These are phyloP conservation scores for Apiotrichum sp. DNA, from an alignment of 1,284 basidiomycete genomes.

Conservation along the genomic window DNA sequence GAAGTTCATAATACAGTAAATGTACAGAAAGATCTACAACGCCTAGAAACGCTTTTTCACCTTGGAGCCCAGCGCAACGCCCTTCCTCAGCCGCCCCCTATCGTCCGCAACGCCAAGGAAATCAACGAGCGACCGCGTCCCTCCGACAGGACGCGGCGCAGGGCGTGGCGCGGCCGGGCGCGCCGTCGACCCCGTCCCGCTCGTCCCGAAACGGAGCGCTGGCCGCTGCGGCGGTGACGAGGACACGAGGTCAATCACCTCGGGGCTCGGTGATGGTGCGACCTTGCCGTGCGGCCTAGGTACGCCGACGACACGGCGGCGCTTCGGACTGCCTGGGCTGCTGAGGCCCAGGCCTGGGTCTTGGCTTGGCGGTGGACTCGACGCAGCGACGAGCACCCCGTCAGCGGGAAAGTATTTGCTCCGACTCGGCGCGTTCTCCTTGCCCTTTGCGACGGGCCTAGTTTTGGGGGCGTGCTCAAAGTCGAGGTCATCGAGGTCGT, in stretches of 20 bases:
- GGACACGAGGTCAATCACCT: neutral
- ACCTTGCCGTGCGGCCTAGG: too few relatives aligned
- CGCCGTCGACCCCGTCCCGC: neutral
- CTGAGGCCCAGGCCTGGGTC: neutral
- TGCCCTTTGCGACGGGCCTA: too few relatives aligned
- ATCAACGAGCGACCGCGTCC: neutral
- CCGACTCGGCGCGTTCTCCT: too few relatives aligned
- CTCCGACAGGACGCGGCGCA: neutral
- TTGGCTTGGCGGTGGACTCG: neutral
- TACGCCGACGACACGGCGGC: too few relatives aligned
- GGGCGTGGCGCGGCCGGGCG: too few relatives aligned
- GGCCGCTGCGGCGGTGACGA: neutral
- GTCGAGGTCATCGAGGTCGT: too few relatives aligned
- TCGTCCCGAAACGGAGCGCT: neutral
- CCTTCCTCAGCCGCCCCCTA: constrained; percentile 29
- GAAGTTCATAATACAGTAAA: neutral
- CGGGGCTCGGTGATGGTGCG: neutral
- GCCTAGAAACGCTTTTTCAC: constrained; percentile 14
- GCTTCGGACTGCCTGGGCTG: too few relatives aligned
- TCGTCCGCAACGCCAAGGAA: constrained; percentile 23
- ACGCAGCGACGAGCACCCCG: neutral
- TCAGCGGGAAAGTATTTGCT: too few relatives aligned
- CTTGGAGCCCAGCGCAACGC: constrained; percentile 23
- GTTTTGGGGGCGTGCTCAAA: neutral
- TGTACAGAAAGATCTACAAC: neutral